Percentiles rank a stretch among this genome's conserved stretches.
phyloP scores from a whole-genome alignment of 208 protist species.

The Blechomonas ayalai region DNA sequence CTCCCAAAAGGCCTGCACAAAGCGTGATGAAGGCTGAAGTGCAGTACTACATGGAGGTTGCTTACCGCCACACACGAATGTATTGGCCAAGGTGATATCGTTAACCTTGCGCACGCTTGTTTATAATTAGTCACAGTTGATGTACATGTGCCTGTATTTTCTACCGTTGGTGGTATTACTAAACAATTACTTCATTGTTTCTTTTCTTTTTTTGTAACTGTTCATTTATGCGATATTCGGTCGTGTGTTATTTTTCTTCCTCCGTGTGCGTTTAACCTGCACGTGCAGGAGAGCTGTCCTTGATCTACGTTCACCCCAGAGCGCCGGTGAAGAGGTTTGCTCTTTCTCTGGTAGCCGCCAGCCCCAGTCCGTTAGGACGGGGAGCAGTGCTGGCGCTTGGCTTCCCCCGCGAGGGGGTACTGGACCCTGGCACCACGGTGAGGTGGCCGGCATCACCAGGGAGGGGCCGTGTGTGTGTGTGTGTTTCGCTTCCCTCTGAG shows the following conservation, averaged over 20 bases:
- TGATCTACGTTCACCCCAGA: too few species aligned
- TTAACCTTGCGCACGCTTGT: neutral
- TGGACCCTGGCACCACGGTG: too few species aligned
- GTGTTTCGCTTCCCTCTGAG: too few species aligned
- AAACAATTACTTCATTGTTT: constrained; percentile 11
- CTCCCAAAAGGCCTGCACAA: too few species aligned
- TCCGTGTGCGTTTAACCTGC: too few species aligned
- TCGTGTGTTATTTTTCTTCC: constrained; percentile 5
- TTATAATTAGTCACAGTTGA: neutral
- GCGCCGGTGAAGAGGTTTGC: neutral
- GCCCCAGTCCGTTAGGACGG: too few species aligned
- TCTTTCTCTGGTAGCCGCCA: too few species aligned
- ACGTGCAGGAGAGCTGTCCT: too few species aligned
- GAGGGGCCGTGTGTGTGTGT: too few species aligned
- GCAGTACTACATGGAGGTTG: neutral
- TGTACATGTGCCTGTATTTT: constrained; percentile 5
- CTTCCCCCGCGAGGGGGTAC: too few species aligned
- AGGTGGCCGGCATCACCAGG: too few species aligned
- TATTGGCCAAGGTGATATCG: neutral
- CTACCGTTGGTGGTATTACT: neutral
- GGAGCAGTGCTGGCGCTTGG: too few species aligned
- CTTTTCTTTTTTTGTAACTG: constrained; percentile 8
- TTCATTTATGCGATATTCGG: constrained; percentile 1
- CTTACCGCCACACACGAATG: neutral
- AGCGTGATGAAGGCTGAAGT: constrained; percentile 12